phyloP scores from a whole-genome alignment of 2,329 filamentous ascomycete genomes.

The Fusarium scirpi region DNA sequence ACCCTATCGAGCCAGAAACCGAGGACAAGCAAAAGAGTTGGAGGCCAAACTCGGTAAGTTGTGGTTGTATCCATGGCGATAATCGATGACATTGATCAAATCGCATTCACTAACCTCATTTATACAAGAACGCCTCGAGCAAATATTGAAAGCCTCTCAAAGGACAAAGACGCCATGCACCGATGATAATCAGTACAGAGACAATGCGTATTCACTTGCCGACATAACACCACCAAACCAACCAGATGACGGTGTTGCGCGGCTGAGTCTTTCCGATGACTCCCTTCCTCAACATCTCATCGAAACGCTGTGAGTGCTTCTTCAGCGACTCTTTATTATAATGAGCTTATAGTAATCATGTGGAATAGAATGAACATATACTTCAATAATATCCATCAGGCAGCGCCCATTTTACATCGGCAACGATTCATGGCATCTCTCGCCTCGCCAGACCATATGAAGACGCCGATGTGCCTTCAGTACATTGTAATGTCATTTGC shows the following conservation, averaged over 20 bases:
- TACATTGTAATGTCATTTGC: conserved; percentile 28
- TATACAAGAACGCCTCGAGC: conserved; percentile 4
- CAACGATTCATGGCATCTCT: conserved; percentile 15
- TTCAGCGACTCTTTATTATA: not conserved
- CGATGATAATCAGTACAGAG: not conserved
- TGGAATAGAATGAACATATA: conserved; percentile 5
- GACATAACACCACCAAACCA: not conserved
- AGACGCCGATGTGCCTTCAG: conserved; percentile 24
- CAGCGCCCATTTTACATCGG: conserved; percentile 10
- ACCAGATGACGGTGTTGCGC: not conserved
- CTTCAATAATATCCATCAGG: conserved; percentile 5
- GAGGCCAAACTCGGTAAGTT: conserved; percentile 11
- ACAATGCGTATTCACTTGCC: not conserved
- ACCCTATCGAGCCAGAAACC: conserved; percentile 4
- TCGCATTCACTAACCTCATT: not conserved
- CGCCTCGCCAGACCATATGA: conserved; percentile 1
- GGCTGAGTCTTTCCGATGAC: too few relatives aligned
- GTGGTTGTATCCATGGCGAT: fast-evolving
- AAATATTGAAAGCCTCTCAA: not conserved
- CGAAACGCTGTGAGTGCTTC: conserved; percentile 2
- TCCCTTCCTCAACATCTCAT: conserved; percentile 3
- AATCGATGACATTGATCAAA: not conserved
- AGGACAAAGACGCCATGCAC: not conserved
- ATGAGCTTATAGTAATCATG: not conserved
- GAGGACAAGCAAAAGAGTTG: conserved; percentile 7